Evolutionary conservation across 257 asterid genomes (phyloP).

Genomic region (Hygrophila difformis): DNA sequence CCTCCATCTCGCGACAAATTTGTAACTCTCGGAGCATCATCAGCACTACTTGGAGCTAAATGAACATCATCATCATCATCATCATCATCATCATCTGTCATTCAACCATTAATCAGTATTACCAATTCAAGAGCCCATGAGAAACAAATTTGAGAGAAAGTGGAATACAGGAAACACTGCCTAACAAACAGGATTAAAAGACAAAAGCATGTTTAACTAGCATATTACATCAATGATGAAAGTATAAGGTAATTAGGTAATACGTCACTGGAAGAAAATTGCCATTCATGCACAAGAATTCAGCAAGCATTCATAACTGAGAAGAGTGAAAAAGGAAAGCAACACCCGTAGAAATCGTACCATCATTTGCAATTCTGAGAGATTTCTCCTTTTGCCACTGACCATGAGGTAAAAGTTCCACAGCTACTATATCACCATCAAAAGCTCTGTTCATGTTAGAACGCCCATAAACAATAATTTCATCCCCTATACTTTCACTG

Average conservation of each 20-base stretch:
- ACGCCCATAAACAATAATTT: conserved; percentile 79
- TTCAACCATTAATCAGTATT: conserved; percentile 11
- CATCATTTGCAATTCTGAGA: conserved; percentile 15
- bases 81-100: conserved; percentile 72
- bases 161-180: background rate
- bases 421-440: conserved; percentile 94
- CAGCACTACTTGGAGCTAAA: conserved; percentile 92
- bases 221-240: too few relatives aligned
- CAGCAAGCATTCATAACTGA: background rate
- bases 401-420: conserved; percentile 86
- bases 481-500: conserved; percentile 98
- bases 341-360: background rate
- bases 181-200: too few relatives aligned
- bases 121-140: too few relatives aligned
- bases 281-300: too few relatives aligned
- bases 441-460: conserved; percentile 93
- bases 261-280: background rate
- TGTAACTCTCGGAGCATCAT: conserved; percentile 77
- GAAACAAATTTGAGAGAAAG: too few relatives aligned
- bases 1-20: conserved; percentile 35
- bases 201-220: too few relatives aligned
- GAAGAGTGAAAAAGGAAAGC: background rate
- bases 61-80: conserved; percentile 84
- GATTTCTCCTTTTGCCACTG: conserved; percentile 84
- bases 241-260: too few relatives aligned